Evolutionary conservation across 2,329 filamentous ascomycete genomes (phyloP).

Genomic region (Plectosphaerella sp.): DNA sequence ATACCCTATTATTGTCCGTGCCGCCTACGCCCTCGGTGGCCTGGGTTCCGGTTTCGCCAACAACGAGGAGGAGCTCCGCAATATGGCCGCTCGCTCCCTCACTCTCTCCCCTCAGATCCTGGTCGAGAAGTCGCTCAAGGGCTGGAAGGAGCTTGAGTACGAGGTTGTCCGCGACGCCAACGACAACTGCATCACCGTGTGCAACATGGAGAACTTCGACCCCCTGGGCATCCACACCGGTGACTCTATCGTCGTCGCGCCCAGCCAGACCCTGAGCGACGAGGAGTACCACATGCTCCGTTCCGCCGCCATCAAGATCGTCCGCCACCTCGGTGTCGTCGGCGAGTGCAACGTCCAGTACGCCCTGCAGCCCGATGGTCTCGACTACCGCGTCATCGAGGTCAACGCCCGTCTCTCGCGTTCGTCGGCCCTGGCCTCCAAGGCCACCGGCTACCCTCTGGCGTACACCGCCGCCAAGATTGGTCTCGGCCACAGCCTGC

Average conservation of each 20-base stretch:
- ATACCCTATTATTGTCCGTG: conserved; percentile 97
- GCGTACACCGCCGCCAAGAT: conserved; percentile 99
- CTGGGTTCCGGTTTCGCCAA: conserved; percentile 94
- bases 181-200: conserved; percentile 71
- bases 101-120: conserved; percentile 94
- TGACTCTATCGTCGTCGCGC: conserved; percentile 97
- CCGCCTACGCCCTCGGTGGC: conserved; percentile 93
- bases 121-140: conserved; percentile 97
- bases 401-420: conserved; percentile 98
- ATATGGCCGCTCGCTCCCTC: conserved; percentile 87
- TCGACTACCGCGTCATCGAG: conserved; percentile 98
- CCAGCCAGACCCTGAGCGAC: conserved; percentile 93
- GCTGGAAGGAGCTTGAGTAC: conserved; percentile 99
- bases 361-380: conserved; percentile 89
- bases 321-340: conserved; percentile 92
- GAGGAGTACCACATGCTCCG: conserved; percentile 99
- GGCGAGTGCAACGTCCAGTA: conserved; percentile 99
- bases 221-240: conserved; percentile 96
- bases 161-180: conserved; percentile 95
- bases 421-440: conserved; percentile 93
- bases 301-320: conserved; percentile 95
- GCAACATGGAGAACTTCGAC: conserved; percentile 77
- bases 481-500: conserved; percentile 89
- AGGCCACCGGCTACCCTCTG: conserved; percentile 94
- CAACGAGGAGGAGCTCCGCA: conserved; percentile 88